A percentile compares a stretch with the other conserved stretches of the same genome.
Conservation (phyloP, 129 eudicot genomes). For the Helichrysum umbraculigerum region DNA sequence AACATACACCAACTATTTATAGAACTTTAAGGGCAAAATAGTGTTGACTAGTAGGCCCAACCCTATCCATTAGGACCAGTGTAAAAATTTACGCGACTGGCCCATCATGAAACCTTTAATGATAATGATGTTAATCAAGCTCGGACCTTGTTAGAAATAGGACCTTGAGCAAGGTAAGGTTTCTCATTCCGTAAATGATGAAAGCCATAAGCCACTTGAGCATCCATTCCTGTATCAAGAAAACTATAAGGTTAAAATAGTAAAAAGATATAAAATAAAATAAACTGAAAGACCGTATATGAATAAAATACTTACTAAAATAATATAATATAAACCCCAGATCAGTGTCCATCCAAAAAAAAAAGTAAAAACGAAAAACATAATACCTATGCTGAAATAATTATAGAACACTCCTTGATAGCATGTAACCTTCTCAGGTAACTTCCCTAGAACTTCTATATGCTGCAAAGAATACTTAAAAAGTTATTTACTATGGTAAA, state of each 20-base stretch:
- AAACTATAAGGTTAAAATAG: not conserved
- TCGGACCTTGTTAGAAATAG: conserved; percentile 83
- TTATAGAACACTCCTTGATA: conserved; percentile 92
- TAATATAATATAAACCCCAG: not conserved
- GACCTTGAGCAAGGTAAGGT: conserved; percentile 95
- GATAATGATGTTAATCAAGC: conserved; percentile 1
- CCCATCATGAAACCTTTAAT: too few relatives aligned
- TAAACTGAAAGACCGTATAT: not conserved
- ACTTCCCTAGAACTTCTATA: conserved; percentile 50
- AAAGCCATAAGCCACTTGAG: conserved; percentile 95
- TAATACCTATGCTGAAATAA: conserved; percentile 91
- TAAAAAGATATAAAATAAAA: conserved; percentile 2
- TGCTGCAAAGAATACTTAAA: conserved; percentile 40
- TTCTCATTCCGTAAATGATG: conserved; percentile 88
- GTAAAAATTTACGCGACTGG: too few relatives aligned
- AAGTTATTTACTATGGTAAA: not conserved
- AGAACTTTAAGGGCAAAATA: too few relatives aligned
- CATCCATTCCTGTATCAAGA: conserved; percentile 89
- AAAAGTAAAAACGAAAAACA: not conserved
- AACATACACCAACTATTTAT: too few relatives aligned
- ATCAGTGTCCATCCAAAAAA: not conserved
- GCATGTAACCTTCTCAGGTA: conserved; percentile 67
- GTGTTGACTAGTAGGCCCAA: too few relatives aligned
- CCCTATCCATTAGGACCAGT: too few relatives aligned
- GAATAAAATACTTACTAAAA: not conserved